phyloP scores from a whole-genome alignment of 1,284 basidiomycete genomes.

The Sanghuangporus sanghuang region DNA sequence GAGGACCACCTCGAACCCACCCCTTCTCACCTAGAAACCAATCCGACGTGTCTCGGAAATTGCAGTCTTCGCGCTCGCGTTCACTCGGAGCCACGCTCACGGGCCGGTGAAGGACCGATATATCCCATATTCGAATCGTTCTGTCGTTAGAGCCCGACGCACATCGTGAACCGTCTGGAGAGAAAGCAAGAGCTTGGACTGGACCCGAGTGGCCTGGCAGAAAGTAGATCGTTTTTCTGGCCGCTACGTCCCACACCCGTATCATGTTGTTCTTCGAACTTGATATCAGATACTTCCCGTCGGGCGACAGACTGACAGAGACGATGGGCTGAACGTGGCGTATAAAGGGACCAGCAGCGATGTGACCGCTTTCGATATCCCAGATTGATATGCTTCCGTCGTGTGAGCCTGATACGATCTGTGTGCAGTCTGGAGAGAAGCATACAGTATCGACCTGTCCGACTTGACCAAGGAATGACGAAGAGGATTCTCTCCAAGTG shows the following conservation, averaged over 20 bases:
- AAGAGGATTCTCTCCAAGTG: not conserved
- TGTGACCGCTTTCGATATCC: conserved; percentile 7
- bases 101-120: not conserved
- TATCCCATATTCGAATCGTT: conserved; percentile 20
- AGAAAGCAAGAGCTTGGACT: conserved; percentile 15
- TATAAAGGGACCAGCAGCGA: not conserved
- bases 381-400: not conserved
- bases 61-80: not conserved
- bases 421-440: conserved; percentile 2
- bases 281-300: not conserved
- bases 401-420: not conserved
- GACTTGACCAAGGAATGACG: conserved; percentile 9
- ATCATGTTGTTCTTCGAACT: not conserved
- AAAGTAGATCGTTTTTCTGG: too few species aligned
- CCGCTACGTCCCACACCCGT: not conserved
- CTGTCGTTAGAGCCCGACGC: conserved; percentile 22
- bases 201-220: not conserved
- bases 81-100: conserved; percentile 2
- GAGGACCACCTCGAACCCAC: not conserved
- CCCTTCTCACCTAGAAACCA: not conserved
- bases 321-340: not conserved
- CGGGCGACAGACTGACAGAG: not conserved
- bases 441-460: conserved; percentile 16
- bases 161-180: conserved; percentile 21
- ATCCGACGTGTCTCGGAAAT: not conserved